These are phyloP conservation scores for Hyaloraphidium curvatum DNA, from an alignment of 192 early-diverging fungal genomes.

Conservation along the genomic window DNA sequence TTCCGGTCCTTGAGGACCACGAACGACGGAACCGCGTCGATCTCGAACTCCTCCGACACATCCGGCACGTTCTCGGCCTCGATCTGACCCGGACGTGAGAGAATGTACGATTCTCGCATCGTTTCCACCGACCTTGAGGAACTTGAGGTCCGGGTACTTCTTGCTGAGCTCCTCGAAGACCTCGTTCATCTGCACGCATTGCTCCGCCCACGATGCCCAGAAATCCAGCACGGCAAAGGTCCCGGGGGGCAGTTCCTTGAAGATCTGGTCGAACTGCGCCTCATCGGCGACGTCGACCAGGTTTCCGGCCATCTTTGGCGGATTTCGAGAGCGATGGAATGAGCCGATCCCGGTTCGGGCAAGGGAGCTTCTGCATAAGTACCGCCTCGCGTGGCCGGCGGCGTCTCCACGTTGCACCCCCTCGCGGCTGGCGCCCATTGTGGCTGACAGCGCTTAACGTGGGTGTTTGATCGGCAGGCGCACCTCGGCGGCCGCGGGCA, in stretches of 20 bases:
- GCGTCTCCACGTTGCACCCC: too few relatives aligned
- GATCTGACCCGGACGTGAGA: conserved; percentile 18
- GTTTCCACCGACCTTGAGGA: conserved; percentile 40
- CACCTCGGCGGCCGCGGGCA: too few relatives aligned
- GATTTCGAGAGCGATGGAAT: too few relatives aligned
- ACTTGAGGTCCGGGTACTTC: conserved; percentile 53
- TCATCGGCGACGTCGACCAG: neutral
- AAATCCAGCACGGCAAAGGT: conserved; percentile 49
- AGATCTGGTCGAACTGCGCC: neutral
- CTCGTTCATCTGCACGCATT: conserved; percentile 80
- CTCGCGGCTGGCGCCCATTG: too few relatives aligned
- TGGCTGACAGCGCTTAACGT: too few relatives aligned
- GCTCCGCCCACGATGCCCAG: conserved; percentile 76
- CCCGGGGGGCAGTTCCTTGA: neutral
- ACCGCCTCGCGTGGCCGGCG: too few relatives aligned
- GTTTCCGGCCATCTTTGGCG: neutral
- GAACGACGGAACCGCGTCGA: conserved; percentile 80
- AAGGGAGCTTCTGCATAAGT: too few relatives aligned
- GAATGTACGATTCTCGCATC: neutral
- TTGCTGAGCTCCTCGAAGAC: conserved; percentile 70
- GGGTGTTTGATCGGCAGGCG: too few relatives aligned
- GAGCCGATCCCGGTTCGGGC: too few relatives aligned
- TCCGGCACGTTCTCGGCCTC: conserved; percentile 85
- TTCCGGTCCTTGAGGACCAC: conserved; percentile 55
- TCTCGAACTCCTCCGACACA: conserved; percentile 70